Evolutionary conservation across 352 stramenopile species (phyloP).

Genomic region (Pythium periplocum): DNA sequence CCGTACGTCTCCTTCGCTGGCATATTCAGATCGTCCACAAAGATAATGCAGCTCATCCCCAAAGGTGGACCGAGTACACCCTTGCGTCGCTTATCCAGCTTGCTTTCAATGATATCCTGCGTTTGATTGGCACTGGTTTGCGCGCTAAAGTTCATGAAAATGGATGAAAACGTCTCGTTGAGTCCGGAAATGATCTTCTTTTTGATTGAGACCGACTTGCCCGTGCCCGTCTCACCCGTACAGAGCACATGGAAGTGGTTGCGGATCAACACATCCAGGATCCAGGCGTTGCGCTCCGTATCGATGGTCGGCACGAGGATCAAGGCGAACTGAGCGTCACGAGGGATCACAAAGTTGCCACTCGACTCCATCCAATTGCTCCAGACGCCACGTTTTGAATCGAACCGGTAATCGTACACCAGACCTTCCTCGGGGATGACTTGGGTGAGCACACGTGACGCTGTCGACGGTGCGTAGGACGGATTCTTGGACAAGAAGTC

Average conservation of each 20-base stretch:
- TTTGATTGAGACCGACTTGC: conserved; percentile 92
- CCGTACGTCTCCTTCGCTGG: conserved; percentile 92
- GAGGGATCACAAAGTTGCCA: conserved; percentile 51
- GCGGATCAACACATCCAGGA: conserved; percentile 85
- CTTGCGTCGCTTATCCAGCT: conserved; percentile 93
- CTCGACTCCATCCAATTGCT: conserved; percentile 64
- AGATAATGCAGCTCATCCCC: conserved; percentile 89
- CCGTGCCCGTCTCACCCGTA: conserved; percentile 91
- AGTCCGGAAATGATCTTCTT: conserved; percentile 88
- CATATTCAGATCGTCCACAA: conserved; percentile 95
- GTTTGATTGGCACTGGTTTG: conserved; percentile 93
- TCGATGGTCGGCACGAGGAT: conserved; percentile 93
- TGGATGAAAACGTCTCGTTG: conserved; percentile 76
- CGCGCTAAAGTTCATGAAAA: conserved; percentile 92
- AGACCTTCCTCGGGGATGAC: conserved; percentile 56
- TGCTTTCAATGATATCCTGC: conserved; percentile 92
- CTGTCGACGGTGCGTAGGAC: conserved; percentile 39
- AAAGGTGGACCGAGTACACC: conserved; percentile 88
- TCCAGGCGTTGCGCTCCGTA: conserved; percentile 88
- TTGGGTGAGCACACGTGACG: conserved; percentile 21
- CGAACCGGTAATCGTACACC: conserved; percentile 91
- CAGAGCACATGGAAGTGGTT: conserved; percentile 89
- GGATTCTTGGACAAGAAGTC: conserved; percentile 88
- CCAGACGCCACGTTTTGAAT: conserved; percentile 82
- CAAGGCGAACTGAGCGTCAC: conserved; percentile 75